A percentile compares a stretch with the other conserved stretches of the same genome.
These are phyloP conservation scores for Yamadazyma membranifaciens DNA, from an alignment of 1,139 yeast genomes.

Conservation along the genomic window DNA sequence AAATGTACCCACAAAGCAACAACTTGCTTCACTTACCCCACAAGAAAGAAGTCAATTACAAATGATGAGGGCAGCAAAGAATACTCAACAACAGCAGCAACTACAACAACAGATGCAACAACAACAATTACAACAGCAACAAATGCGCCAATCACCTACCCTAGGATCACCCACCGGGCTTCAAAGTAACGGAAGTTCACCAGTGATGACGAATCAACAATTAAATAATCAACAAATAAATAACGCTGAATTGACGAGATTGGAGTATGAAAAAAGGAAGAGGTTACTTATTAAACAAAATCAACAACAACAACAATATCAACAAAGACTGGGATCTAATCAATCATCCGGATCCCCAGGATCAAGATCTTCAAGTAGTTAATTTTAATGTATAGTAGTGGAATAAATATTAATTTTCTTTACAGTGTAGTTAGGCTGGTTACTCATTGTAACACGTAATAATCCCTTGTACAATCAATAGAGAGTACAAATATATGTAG, in stretches of 20 bases:
- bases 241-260: constrained; percentile 21
- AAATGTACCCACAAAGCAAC: constrained; percentile 18
- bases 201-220: constrained; percentile 16
- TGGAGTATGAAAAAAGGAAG: constrained; percentile 31
- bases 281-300: constrained; percentile 27
- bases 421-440: no score
- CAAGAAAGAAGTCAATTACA: constrained; percentile 39
- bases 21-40: constrained; percentile 33
- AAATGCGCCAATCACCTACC: constrained; percentile 7
- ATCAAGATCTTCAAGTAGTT: background rate
- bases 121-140: constrained; percentile 10
- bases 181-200: constrained; percentile 14
- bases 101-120: constrained; percentile 24
- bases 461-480: background rate
- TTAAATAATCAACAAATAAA: constrained; percentile 17
- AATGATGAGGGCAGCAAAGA: constrained; percentile 35
- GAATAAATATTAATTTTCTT: background rate
- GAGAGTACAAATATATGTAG: no score
- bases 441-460: no score
- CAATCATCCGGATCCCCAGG: constrained; percentile 6
- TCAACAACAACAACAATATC: constrained; percentile 19
- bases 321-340: constrained; percentile 8
- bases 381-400: background rate
- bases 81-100: constrained; percentile 32
- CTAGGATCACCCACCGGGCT: constrained; percentile 15